Evolutionary conservation across 108 stramenopile genomes (phyloP).

Genomic region (Stephanodiscus triporus): DNA sequence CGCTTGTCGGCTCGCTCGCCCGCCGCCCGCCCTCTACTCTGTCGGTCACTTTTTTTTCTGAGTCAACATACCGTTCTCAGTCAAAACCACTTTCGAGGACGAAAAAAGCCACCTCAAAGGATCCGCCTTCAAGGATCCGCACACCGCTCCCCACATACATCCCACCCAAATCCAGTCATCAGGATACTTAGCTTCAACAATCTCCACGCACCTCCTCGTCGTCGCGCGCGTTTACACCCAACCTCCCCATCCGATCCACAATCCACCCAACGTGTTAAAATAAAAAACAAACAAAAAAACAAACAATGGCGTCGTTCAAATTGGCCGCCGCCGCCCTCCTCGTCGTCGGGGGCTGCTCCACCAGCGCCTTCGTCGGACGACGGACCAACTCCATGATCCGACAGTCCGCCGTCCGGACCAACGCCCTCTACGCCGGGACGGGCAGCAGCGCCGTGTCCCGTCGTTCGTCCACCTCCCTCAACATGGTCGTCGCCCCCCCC

Average conservation of each 20-base stretch:
- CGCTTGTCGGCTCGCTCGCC: no score
- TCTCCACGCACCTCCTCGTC: no score
- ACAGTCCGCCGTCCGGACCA: slow-evolving; percentile 48
- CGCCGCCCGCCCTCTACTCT: slow-evolving; percentile 26
- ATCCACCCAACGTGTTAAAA: neutral
- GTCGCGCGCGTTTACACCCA: no score
- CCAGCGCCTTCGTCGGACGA: slow-evolving; percentile 5
- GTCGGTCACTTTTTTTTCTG: neutral
- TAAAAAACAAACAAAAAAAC: neutral
- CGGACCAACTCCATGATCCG: slow-evolving; percentile 13
- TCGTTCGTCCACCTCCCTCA: slow-evolving; percentile 47
- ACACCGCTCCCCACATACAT: neutral
- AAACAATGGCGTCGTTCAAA: slow-evolving; percentile 75
- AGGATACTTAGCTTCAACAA: neutral
- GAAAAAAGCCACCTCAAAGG: slow-evolving; percentile 9
- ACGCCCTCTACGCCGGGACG: slow-evolving; percentile 43
- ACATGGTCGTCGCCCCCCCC: slow-evolving; percentile 79
- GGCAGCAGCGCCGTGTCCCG: slow-evolving; percentile 11
- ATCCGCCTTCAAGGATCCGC: slow-evolving; percentile 23
- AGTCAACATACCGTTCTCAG: slow-evolving; percentile 5
- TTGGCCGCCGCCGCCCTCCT: slow-evolving; percentile 78
- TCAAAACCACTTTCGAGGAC: neutral
- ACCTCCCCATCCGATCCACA: neutral
- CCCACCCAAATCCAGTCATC: neutral
- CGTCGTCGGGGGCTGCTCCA: slow-evolving; percentile 60